Evolutionary conservation across 202 grass and related monocot genomes (phyloP), one percentile per base, ranked within the genome.

Genomic region (Thinopyrum obtusiflorum): DNA sequence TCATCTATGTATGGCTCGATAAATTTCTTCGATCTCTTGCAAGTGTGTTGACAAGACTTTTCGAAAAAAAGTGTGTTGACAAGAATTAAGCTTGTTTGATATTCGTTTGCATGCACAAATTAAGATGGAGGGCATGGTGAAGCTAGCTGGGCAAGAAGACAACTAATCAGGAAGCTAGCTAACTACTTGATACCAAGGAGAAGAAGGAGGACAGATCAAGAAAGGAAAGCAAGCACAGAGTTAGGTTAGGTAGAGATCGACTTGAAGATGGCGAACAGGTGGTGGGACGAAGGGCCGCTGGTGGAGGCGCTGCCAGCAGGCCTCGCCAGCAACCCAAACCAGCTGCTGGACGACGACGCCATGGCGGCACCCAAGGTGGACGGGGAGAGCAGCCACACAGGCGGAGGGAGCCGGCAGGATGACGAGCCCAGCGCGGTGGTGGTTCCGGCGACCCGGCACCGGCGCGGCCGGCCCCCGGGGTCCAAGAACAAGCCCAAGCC

Each of bases 401-500:
- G 66, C 74, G 82, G 37, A 14, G 44, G 71, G 14, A 85, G 63
- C 11, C 80, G 28, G 36, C 32, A 39, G 32, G 47, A 67, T 1
- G 80, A 89, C 4, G 82, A 88, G 67, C 78, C 88, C 8, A 77
- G 87, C 14, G 89, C 87, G 11, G 80, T 79, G 51, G 73, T 93
- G 11, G 61, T 75, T 14, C 42, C 74, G 4, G 84, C 53, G 9
- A 89, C 79, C 83, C 82, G 89, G 13, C 87, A 89, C 20, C 92
- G 87, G 17, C 89, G 92, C 7, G 92, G 92, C 0, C 87, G 92
- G 0, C 92, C 92, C 10, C 40, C 82, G 17, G 92, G 92, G 12
- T 94, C 92, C 17, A 94, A 92, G 92, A 92, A 92, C 87, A 94
- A 94, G 59, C 89, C 92, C 14, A 94, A 94, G 85, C 92, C 92